A percentile compares a stretch with the other conserved stretches of the same genome.
Evolutionary conservation across 2,329 filamentous ascomycete genomes (phyloP).

Genomic region (Aspergillus ochraceus): DNA sequence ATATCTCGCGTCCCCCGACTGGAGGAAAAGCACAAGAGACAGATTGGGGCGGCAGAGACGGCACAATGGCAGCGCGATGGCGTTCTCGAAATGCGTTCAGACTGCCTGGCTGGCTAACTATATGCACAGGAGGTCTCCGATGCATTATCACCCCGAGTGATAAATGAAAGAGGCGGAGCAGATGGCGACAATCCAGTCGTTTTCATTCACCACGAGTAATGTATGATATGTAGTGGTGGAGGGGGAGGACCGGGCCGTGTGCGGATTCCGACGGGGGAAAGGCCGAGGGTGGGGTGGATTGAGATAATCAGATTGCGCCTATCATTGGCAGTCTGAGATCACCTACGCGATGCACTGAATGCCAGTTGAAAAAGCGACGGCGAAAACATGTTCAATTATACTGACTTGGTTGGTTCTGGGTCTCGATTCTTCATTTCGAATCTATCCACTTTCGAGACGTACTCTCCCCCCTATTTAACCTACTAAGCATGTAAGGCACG

Average conservation of each 20-base stretch:
- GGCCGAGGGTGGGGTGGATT: background rate
- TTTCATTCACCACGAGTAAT: background rate
- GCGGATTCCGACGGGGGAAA: slow-evolving; percentile 27
- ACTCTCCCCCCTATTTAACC: background rate
- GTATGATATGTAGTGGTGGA: slow-evolving; percentile 11
- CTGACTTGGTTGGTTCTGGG: background rate
- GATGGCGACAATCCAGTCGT: too few species aligned
- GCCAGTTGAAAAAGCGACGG: background rate
- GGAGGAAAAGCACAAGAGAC: background rate
- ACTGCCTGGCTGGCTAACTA: background rate
- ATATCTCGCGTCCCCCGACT: background rate
- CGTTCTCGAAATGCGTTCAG: background rate
- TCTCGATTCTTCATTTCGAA: background rate
- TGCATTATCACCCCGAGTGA: background rate
- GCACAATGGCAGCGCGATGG: background rate
- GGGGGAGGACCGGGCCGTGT: slow-evolving; percentile 28
- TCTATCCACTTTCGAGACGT: background rate
- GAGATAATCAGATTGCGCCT: too few species aligned
- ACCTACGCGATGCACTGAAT: background rate
- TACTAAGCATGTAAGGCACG: too few species aligned
- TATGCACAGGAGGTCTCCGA: background rate
- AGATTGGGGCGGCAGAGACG: background rate
- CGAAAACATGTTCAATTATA: background rate
- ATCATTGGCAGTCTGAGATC: background rate
- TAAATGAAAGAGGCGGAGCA: too few species aligned